phyloP scores from a whole-genome alignment of 257 asterid genomes.

The Henckelia pumila region DNA sequence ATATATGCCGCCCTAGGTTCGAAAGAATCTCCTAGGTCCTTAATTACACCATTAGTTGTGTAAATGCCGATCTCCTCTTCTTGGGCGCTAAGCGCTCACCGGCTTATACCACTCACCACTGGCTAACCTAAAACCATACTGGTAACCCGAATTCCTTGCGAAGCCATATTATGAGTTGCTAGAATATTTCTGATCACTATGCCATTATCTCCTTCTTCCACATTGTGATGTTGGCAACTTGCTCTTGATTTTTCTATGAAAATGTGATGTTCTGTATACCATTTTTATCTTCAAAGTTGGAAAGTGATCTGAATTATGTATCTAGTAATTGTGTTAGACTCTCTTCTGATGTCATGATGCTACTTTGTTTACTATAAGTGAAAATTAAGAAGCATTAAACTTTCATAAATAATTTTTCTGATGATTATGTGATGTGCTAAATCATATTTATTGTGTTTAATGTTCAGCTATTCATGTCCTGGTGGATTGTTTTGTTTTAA shows the following conservation, averaged over 20 bases:
- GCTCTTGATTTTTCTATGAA: conserved; percentile 3
- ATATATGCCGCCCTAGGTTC: conserved; percentile 37
- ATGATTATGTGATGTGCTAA: not conserved
- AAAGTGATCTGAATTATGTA: conserved; percentile 9
- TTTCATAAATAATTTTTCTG: not conserved
- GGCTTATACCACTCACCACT: conserved; percentile 18
- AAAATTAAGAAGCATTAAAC: conserved; percentile 4
- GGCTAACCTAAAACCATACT: conserved; percentile 28
- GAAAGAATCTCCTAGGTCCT: conserved; percentile 36
- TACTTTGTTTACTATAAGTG: not conserved
- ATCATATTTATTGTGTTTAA: not conserved
- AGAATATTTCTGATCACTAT: conserved; percentile 36
- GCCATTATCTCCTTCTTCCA: conserved; percentile 23
- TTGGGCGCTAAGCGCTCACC: conserved; percentile 28
- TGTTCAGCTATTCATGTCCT: conserved; percentile 17
- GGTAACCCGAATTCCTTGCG: conserved; percentile 28
- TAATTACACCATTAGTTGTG: conserved; percentile 4
- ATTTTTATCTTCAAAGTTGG: not conserved
- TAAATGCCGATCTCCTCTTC: conserved; percentile 17
- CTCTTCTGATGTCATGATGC: conserved; percentile 1
- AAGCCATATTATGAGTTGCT: conserved; percentile 36
- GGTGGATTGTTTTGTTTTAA: not conserved
- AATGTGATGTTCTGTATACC: conserved; percentile 7
- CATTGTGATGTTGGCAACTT: conserved; percentile 19
- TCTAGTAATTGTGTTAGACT: conserved; percentile 15